A percentile compares a stretch with the other conserved stretches of the same genome.
These are phyloP conservation scores for Apiospora hydei DNA, from an alignment of 2,329 filamentous ascomycete species.

Conservation along the genomic window DNA sequence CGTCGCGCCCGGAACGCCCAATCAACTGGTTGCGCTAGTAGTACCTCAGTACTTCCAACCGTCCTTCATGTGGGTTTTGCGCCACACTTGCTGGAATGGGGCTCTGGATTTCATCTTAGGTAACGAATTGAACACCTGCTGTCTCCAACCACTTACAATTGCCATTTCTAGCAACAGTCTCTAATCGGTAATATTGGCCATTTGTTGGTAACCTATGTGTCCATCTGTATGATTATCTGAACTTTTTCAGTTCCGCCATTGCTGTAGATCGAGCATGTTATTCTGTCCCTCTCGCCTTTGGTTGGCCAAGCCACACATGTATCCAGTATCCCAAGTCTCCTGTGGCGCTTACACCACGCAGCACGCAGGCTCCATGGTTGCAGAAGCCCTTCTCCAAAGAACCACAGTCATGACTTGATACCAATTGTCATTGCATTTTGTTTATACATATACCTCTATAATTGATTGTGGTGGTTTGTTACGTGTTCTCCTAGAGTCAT, in stretches of 20 bases:
- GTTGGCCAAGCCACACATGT: background rate
- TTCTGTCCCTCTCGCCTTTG: background rate
- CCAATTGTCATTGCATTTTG: background rate
- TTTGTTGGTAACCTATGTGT: background rate
- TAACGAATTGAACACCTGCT: background rate
- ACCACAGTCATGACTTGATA: background rate
- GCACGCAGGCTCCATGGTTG: background rate
- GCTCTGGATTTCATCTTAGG: too few relatives aligned
- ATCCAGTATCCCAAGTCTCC: background rate
- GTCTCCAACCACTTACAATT: background rate
- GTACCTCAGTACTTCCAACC: background rate
- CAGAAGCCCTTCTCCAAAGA: too few relatives aligned
- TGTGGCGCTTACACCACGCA: slow-evolving; percentile 4
- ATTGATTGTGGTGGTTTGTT: background rate
- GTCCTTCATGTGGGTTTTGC: background rate
- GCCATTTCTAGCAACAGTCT: background rate
- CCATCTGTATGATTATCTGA: background rate
- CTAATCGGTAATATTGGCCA: background rate
- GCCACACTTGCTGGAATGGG: background rate
- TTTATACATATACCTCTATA: background rate
- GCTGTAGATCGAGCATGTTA: background rate
- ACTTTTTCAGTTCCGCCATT: background rate
- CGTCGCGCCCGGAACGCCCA: slow-evolving; percentile 16
- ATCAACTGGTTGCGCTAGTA: background rate
- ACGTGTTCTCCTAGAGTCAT: background rate